Conservation (phyloP, 306 rosid genomes). For the Lagenaria siceraria region DNA sequence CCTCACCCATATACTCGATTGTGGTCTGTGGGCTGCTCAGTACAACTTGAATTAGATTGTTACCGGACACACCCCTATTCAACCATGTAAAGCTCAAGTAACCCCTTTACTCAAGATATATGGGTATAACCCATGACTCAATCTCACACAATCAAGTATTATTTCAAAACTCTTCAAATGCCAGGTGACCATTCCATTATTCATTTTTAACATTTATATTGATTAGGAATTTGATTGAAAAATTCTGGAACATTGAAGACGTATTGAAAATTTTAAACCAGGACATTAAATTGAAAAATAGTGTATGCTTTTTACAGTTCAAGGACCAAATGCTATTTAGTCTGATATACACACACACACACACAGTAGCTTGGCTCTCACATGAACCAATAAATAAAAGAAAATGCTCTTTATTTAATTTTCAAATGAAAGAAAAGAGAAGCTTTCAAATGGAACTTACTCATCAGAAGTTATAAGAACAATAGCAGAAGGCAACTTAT, state of each 20-base stretch:
- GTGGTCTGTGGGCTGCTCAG: too few species aligned
- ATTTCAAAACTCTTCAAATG: too few species aligned
- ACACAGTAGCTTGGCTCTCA: background rate
- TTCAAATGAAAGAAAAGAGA: background rate
- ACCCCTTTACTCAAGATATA: too few species aligned
- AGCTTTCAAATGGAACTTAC: slow-evolving; percentile 12
- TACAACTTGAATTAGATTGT: too few species aligned
- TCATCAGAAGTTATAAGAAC: slow-evolving; percentile 30
- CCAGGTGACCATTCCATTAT: too few species aligned
- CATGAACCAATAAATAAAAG: background rate
- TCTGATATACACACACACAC: too few species aligned
- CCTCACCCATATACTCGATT: too few species aligned
- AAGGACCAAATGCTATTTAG: background rate
- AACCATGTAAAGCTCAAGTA: too few species aligned
- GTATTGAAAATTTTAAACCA: background rate
- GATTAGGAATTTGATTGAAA: background rate
- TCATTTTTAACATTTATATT: too few species aligned
- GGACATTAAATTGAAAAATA: background rate
- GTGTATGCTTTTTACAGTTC: background rate
- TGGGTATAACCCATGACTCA: too few species aligned
- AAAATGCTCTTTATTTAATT: background rate
- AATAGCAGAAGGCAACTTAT: slow-evolving; percentile 23
- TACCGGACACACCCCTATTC: too few species aligned
- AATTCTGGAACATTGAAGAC: background rate
- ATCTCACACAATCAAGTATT: too few species aligned